Evolutionary conservation across 148 eudicot genomes (phyloP).

Genomic region (Linanthus parryae): DNA sequence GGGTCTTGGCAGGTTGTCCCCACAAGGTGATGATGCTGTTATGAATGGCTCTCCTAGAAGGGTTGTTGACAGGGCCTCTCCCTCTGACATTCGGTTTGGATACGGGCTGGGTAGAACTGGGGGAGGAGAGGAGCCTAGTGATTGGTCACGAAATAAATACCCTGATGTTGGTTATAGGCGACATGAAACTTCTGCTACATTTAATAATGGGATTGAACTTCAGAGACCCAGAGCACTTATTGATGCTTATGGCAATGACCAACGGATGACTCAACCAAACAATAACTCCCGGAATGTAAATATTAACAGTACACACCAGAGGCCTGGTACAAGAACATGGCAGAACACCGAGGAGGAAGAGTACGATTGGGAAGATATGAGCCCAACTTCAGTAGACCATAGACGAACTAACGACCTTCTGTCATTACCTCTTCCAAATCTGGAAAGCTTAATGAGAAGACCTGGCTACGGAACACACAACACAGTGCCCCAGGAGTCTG

Average conservation of each 20-base stretch:
- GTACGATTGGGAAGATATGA: constrained; percentile 83
- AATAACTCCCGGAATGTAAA: constrained; percentile 30
- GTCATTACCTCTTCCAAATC: constrained; percentile 21
- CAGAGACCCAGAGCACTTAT: constrained; percentile 76
- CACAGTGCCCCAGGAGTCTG: constrained; percentile 27
- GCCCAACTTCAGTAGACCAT: constrained; percentile 43
- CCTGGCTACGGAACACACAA: constrained; percentile 30
- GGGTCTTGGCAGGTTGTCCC: constrained; percentile 46
- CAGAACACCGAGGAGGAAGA: constrained; percentile 84
- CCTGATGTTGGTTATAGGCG: constrained; percentile 26
- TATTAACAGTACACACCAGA: constrained; percentile 35
- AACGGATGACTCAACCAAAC: constrained; percentile 30
- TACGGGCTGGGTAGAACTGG: constrained; percentile 33
- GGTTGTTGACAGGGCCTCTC: constrained; percentile 37
- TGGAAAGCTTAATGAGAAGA: constrained; percentile 29
- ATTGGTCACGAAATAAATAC: constrained; percentile 36
- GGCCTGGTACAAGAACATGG: constrained; percentile 43
- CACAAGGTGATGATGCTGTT: constrained; percentile 44
- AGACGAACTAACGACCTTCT: constrained; percentile 25
- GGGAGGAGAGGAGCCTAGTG: constrained; percentile 42
- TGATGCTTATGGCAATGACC: constrained; percentile 85
- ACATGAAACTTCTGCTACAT: constrained; percentile 24
- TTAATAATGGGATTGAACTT: constrained; percentile 44
- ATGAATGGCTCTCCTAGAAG: constrained; percentile 44
- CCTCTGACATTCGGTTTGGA: constrained; percentile 29